A percentile compares a stretch with the other conserved stretches of the same genome.
phyloP scores from a whole-genome alignment of 2,329 filamentous ascomycete genomes.

The Ophiobolus disseminans region DNA sequence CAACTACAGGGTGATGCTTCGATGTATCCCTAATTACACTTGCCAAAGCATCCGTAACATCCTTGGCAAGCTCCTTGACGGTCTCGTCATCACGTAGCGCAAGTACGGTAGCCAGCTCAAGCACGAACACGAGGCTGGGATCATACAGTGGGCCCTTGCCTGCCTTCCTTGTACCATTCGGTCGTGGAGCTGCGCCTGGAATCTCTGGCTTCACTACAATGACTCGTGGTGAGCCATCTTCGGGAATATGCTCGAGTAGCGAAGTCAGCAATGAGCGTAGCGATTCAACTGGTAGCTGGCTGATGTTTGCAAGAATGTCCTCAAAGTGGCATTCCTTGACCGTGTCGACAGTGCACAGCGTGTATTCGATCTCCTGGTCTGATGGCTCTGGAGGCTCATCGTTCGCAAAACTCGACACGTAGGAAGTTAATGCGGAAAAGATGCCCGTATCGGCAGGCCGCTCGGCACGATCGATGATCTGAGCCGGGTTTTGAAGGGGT shows the following conservation, averaged over 20 bases:
- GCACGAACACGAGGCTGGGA: slow-evolving; percentile 84
- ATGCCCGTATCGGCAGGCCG: slow-evolving; percentile 81
- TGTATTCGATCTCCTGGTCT: slow-evolving; percentile 95
- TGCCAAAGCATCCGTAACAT: slow-evolving; percentile 81
- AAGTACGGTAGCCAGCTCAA: slow-evolving; percentile 87
- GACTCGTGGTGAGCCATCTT: slow-evolving; percentile 79
- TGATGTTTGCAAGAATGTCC: slow-evolving; percentile 83
- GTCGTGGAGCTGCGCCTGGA: slow-evolving; percentile 63
- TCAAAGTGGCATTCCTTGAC: slow-evolving; percentile 87
- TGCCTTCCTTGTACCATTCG: slow-evolving; percentile 65
- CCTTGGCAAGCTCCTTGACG: slow-evolving; percentile 75
- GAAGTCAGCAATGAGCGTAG: slow-evolving; percentile 72
- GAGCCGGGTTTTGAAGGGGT: slow-evolving; percentile 87
- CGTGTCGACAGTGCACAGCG: slow-evolving; percentile 91
- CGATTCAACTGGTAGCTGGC: slow-evolving; percentile 66
- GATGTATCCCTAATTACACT: slow-evolving; percentile 79
- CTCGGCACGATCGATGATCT: slow-evolving; percentile 86
- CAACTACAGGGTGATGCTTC: slow-evolving; percentile 80
- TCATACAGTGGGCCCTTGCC: slow-evolving; percentile 74
- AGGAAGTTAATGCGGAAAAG: slow-evolving; percentile 93
- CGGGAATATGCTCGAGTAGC: slow-evolving; percentile 83
- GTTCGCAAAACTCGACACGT: slow-evolving; percentile 97
- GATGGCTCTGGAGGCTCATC: slow-evolving; percentile 98
- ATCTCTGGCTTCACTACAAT: slow-evolving; percentile 91
- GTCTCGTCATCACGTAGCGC: slow-evolving; percentile 78